Base-by-base conservation (phyloP, 2,329 filamentous ascomycete genomes). In the Fusarium setosum region DNA sequence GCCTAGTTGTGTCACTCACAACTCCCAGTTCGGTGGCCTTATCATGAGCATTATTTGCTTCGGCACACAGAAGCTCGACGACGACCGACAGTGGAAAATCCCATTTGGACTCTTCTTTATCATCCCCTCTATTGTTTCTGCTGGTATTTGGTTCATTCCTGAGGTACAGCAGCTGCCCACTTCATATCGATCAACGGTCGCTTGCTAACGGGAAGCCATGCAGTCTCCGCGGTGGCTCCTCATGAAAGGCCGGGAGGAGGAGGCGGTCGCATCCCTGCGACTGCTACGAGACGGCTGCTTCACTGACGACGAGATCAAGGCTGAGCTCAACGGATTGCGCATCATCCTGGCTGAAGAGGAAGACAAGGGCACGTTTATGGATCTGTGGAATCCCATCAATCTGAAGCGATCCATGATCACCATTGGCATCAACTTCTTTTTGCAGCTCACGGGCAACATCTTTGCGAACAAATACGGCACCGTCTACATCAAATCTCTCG, bases 31-130 rank as follows among this genome's bases (percentile, higher is more conserved):
- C 8, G 59, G 73, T 47, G 57, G 59, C 3, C 57, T 73, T 17
- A 59, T 72, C 26, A 61, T 68, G 37, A 65, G 63, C 40, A 52
- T 55, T 3, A 55, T 73, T 56, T 67, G 74, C 73, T 48, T 69
- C 69, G 31, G 76, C 66, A 74, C 73, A 50, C 42, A 71, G 68
- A 32, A 72, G 3, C 32, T 75, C 20, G 24, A 53, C 7, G 71
- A 65, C 21, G 71, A 77, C 47, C 64, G 61, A 2, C 70, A 76
- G 1, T 80, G 72, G 72, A 61, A 70, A 9, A 78, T 79, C 50
- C 77, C 76, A 0, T 65, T 74, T 4, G 74, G 75, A 0, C 63
- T 76, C 0, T 77, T 76, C 73, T 64, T 72, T 50, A 59, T 78
- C 18, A 63, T 78, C 3, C 75, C 77, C 2, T 53, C 59, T 8